Conservation (phyloP, 805 yeast species). For the Metschnikowia vanudenii region DNA sequence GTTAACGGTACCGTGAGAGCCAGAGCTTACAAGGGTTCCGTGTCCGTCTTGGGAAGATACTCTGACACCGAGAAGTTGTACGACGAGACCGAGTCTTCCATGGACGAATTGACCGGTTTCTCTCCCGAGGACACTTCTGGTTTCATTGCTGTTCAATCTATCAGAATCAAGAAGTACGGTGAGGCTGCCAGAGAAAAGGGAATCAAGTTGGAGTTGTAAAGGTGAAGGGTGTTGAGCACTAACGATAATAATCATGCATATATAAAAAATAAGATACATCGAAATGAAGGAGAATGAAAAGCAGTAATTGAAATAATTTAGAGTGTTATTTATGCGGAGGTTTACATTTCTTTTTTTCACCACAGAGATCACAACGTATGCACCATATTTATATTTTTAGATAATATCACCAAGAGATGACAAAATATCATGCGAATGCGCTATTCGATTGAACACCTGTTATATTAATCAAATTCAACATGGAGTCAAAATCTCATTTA, state of each 20-base stretch:
- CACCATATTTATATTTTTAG: too few relatives aligned
- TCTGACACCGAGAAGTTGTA: slow-evolving; percentile 94
- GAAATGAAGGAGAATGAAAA: neutral
- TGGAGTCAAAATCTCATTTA: too few relatives aligned
- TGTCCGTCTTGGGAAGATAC: slow-evolving; percentile 86
- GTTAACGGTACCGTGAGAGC: slow-evolving; percentile 97
- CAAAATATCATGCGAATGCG: too few relatives aligned
- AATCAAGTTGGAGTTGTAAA: slow-evolving; percentile 46
- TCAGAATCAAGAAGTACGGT: slow-evolving; percentile 97
- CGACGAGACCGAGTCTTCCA: slow-evolving; percentile 96
- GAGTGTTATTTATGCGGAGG: too few relatives aligned
- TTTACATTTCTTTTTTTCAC: too few relatives aligned
- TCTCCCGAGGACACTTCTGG: slow-evolving; percentile 96
- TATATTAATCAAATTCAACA: too few relatives aligned
- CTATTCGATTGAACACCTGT: too few relatives aligned
- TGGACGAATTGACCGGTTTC: slow-evolving; percentile 99
- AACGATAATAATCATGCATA: slow-evolving; percentile 1
- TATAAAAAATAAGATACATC: neutral
- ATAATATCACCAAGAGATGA: too few relatives aligned
- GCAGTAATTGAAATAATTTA: neutral
- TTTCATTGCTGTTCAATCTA: slow-evolving; percentile 96
- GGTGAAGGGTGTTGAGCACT: neutral
- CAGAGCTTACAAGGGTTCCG: slow-evolving; percentile 86
- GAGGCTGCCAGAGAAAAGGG: slow-evolving; percentile 87
- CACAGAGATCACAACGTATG: too few relatives aligned